phyloP scores from a whole-genome alignment of 1,139 yeast species.

The Zygotorulaspora mrakii region DNA sequence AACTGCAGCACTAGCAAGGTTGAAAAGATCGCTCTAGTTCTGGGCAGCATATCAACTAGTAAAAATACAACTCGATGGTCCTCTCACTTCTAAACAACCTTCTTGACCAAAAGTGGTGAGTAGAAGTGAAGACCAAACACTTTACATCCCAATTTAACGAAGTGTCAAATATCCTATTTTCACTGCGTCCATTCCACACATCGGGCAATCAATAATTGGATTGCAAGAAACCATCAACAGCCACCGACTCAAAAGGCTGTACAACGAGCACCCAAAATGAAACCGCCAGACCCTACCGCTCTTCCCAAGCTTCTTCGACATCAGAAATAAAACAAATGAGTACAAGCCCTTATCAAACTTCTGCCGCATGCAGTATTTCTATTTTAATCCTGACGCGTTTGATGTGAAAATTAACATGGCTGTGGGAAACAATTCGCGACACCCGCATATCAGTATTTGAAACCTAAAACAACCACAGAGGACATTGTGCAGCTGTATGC shows the following conservation, averaged over 20 bases:
- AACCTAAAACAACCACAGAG: neutral
- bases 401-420: conserved; percentile 5
- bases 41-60: conserved; percentile 4
- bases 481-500: neutral
- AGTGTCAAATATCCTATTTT: no score
- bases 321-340: neutral
- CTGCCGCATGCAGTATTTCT: conserved; percentile 1
- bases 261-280: conserved; percentile 1
- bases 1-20: conserved; percentile 29
- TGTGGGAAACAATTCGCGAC: conserved; percentile 2
- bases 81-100: neutral
- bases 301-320: conserved; percentile 4
- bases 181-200: neutral
- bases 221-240: neutral
- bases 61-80: neutral
- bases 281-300: neutral
- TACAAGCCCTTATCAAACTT: neutral
- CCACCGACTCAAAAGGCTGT: conserved; percentile 2
- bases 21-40: conserved; percentile 8
- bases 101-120: neutral
- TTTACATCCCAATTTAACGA: neutral
- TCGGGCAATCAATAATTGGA: neutral
- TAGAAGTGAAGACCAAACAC: neutral
- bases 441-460: neutral
- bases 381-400: conserved; percentile 3